A percentile compares a stretch with the other conserved stretches of the same genome.
phyloP scores from a whole-genome alignment of 371 early-diverging fungal genomes.

The Nematocida major region DNA sequence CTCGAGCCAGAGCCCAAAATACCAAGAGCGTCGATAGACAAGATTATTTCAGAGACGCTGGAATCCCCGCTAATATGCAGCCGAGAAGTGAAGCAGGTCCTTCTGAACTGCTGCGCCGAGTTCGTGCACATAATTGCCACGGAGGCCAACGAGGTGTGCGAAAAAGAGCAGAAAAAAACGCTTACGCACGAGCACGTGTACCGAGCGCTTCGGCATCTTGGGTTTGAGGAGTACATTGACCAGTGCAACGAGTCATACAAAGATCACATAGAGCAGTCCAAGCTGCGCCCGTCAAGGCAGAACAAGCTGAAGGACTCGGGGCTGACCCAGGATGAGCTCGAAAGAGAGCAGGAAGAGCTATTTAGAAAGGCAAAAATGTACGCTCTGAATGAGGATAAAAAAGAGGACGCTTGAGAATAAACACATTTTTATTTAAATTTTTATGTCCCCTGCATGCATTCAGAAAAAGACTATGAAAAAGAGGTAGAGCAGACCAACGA shows the following conservation, averaged over 20 bases:
- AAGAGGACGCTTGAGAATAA: background rate
- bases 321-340: slow-evolving; percentile 78
- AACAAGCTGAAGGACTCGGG: slow-evolving; percentile 78
- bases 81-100: slow-evolving; percentile 85
- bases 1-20: slow-evolving; percentile 56
- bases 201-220: slow-evolving; percentile 75
- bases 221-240: slow-evolving; percentile 79
- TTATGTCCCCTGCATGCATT: slow-evolving; percentile 40
- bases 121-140: slow-evolving; percentile 66
- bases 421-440: slow-evolving; percentile 39
- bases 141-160: slow-evolving; percentile 88
- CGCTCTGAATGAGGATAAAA: slow-evolving; percentile 3
- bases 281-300: slow-evolving; percentile 79
- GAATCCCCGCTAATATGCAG: slow-evolving; percentile 71
- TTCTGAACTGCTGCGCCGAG: slow-evolving; percentile 79
- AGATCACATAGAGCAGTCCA: slow-evolving; percentile 72
- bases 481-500: slow-evolving; percentile 40
- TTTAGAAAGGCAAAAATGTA: slow-evolving; percentile 76
- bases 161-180: slow-evolving; percentile 88
- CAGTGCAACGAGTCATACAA: slow-evolving; percentile 78
- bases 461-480: slow-evolving; percentile 49
- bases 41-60: slow-evolving; percentile 85
- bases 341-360: slow-evolving; percentile 75
- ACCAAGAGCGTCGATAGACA: slow-evolving; percentile 80
- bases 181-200: slow-evolving; percentile 91